Evolutionary conservation across 2,329 filamentous ascomycete genomes (phyloP).

Genomic region (Penicillium sp.): DNA sequence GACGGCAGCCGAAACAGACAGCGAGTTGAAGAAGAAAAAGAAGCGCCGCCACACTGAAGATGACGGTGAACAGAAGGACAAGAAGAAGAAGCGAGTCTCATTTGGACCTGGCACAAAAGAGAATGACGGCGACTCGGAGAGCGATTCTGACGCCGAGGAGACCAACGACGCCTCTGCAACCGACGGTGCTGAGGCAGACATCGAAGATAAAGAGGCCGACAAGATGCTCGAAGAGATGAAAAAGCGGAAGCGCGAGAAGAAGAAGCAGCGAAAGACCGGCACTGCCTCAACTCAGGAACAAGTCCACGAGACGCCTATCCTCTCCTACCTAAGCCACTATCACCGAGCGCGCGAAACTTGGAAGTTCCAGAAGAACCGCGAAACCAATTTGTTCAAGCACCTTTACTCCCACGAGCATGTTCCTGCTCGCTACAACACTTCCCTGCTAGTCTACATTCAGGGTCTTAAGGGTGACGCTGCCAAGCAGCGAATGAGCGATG

Average conservation of each 20-base stretch:
- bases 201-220: constrained; percentile 26
- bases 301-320: constrained; percentile 54
- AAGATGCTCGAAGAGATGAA: constrained; percentile 30
- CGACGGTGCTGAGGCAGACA: constrained; percentile 17
- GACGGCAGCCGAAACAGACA: constrained; percentile 18
- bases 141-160: constrained; percentile 6
- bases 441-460: constrained; percentile 75
- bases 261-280: constrained; percentile 24
- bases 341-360: constrained; percentile 69
- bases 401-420: constrained; percentile 72
- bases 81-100: constrained; percentile 59
- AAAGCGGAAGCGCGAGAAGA: constrained; percentile 34
- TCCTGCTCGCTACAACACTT: constrained; percentile 67
- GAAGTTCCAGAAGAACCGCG: constrained; percentile 97
- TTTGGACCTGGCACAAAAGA: constrained; percentile 66
- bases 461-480: constrained; percentile 77
- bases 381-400: constrained; percentile 82
- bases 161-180: constrained; percentile 10
- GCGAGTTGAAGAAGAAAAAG: constrained; percentile 22
- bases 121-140: constrained; percentile 50
- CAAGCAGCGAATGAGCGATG: constrained; percentile 63
- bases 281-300: constrained; percentile 15
- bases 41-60: constrained; percentile 25
- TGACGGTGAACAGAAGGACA: constrained; percentile 15
- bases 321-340: constrained; percentile 78